Evolutionary conservation across 2,329 filamentous ascomycete genomes (phyloP).

Genomic region (Fusarium liriodendri): DNA sequence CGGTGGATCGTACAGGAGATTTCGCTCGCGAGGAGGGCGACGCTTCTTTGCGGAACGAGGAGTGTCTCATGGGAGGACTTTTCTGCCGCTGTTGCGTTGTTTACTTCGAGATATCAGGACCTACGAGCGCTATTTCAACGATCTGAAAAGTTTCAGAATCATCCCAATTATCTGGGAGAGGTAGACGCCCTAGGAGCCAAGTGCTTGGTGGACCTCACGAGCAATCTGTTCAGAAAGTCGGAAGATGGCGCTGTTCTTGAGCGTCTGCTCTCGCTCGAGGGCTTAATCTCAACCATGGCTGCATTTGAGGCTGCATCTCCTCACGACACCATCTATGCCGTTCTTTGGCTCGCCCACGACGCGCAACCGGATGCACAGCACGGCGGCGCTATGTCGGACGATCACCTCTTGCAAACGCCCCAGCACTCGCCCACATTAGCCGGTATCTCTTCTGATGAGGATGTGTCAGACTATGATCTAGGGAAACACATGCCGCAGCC

Average conservation of each 20-base stretch:
- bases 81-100: neutral
- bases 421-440: neutral
- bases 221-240: neutral
- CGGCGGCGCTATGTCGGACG: neutral
- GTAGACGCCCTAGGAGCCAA: neutral
- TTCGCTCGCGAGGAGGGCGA: neutral
- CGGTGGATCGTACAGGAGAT: neutral
- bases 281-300: neutral
- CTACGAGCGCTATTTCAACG: neutral
- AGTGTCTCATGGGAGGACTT: neutral
- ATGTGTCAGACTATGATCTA: neutral
- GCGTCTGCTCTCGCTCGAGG: neutral
- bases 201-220: neutral
- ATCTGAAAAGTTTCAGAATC: neutral
- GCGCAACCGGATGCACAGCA: neutral
- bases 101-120: neutral
- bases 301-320: neutral
- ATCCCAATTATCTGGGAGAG: neutral
- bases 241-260: neutral
- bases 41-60: neutral
- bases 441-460: neutral
- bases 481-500: neutral
- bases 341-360: neutral
- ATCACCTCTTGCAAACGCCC: neutral
- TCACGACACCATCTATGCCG: neutral